Evolutionary conservation across 495 filamentous ascomycete genomes (phyloP), one percentile per base, ranked within the genome.

Genomic region (Xylaria venustula): DNA sequence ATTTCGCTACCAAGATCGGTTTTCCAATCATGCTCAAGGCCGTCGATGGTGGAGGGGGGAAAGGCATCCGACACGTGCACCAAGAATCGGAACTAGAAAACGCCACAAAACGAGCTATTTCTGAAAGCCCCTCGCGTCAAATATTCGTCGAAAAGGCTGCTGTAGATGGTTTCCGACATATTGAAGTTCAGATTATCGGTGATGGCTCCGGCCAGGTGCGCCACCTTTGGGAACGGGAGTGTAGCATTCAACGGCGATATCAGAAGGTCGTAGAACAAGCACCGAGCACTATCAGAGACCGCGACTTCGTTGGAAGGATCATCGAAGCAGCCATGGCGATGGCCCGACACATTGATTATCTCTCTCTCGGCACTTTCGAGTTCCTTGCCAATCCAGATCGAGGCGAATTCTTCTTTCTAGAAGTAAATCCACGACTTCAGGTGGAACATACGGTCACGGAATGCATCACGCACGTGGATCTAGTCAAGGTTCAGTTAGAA

Each of bases 371-470:
- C 0, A 87, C 85, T 0, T 77, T 88, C 19, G 85, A 88, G 63
- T 88, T 79, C 61, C 75, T 88, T 7, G 82, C 87, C 12, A 80
- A 86, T 61, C 71, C 77, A 76, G 64, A 72, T 70, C 4, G 74
- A 8, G 77, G 75, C 3, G 75, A 79, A 14, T 85, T 85, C 71
- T 88, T 81, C 67, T 87, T 88, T 55, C 75, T 87, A 6, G 85
- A 88, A 63, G 83, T 88, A 75, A 88, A 88, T 63, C 85, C 85
- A 0, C 70, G 85, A 22, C 72, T 87, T 5, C 86, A 88, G 61
- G 86, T 88, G 19, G 86, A 88, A 69, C 86, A 88, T 67, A 80
- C 79, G 7, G 83, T 87, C 42, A 87, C 86, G 7, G 84, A 88
- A 64, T 71, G 82, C 7, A 81, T 83, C 56, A 80, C 82, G 60